A percentile compares a stretch with the other conserved stretches of the same genome.
phyloP scores from a whole-genome alignment of 2,329 filamentous ascomycete genomes.

The Hypoxylon sp. region DNA sequence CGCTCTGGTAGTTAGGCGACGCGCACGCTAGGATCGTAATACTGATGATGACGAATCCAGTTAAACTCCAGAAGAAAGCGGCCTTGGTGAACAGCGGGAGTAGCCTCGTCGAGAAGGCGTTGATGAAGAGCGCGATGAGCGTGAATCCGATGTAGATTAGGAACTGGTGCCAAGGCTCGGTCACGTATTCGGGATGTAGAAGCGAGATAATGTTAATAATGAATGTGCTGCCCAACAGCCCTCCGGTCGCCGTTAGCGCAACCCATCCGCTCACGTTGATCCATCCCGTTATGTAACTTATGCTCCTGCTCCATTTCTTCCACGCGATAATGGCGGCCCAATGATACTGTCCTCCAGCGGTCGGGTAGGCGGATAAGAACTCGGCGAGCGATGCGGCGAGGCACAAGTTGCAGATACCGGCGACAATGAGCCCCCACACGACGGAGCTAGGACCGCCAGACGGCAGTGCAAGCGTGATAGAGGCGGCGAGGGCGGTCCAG shows the following conservation, averaged over 20 bases:
- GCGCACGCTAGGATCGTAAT: slow-evolving; percentile 77
- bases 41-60: slow-evolving; percentile 76
- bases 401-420: slow-evolving; percentile 77
- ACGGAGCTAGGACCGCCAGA: slow-evolving; percentile 79
- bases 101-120: slow-evolving; percentile 72
- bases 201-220: slow-evolving; percentile 75
- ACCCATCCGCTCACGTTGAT: slow-evolving; percentile 81
- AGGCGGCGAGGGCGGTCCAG: slow-evolving; percentile 64
- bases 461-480: slow-evolving; percentile 67
- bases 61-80: slow-evolving; percentile 78
- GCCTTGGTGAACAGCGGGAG: slow-evolving; percentile 76
- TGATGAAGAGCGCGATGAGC: slow-evolving; percentile 71
- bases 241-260: slow-evolving; percentile 75
- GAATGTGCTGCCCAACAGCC: slow-evolving; percentile 75
- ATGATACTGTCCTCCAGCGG: slow-evolving; percentile 75
- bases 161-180: slow-evolving; percentile 78
- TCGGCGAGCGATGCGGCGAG: slow-evolving; percentile 78
- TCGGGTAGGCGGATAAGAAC: slow-evolving; percentile 75
- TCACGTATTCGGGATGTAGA: slow-evolving; percentile 68
- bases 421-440: slow-evolving; percentile 76
- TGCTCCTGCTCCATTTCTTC: slow-evolving; percentile 69
- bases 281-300: slow-evolving; percentile 80
- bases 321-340: slow-evolving; percentile 77
- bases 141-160: slow-evolving; percentile 77
- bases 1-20: slow-evolving; percentile 74